Evolutionary conservation across 2,329 filamentous ascomycete genomes (phyloP), one percentile per base, ranked within the genome.

Genomic region (Hypocrella siamensis): DNA sequence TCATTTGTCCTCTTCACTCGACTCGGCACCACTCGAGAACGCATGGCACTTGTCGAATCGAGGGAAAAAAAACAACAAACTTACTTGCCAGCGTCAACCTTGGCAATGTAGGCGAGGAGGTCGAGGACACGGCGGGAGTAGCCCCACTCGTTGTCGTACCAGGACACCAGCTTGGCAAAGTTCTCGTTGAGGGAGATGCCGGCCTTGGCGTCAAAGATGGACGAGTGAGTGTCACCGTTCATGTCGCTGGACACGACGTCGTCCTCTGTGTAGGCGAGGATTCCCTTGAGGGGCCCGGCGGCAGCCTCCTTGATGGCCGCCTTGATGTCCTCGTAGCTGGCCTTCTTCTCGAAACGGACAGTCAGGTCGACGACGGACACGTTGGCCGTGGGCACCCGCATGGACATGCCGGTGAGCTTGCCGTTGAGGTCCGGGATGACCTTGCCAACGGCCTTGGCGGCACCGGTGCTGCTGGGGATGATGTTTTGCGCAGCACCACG

Each of bases 111-210:
- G 63, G 70, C 67, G 57, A 74, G 57, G 51, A 90, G 79, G 65
- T 90, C 81, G 47, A 86, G 67, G 52, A 86, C 81, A 75, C 81
- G 90, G 69, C 86, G 86, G 62, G 82, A 92, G 80, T 98, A 96
- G 56, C 86, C 90, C 85, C 86, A 94, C 76, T 96, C 88, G 74
- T 96, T 96, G 74, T 93, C 85, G 67, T 93, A 93, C 90, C 88
- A 96, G 52, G 78, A 78, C 59, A 94, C 80, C 41, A 98, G 75
- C 81, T 98, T 98, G 74, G 93, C 77, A 61, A 96, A 96, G 78
- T 94, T 86, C 54, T 85, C 65, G 77, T 96, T 98, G 51, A 98
- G 79, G 46, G 86, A 81, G 65, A 98, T 96, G 74, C 90, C 90
- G 40, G 90, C 90, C 80, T 93, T 93, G 62, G 85, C 86, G 61